Evolutionary conservation across 306 rosid species (phyloP).

Genomic region (Coriaria nepalensis): DNA sequence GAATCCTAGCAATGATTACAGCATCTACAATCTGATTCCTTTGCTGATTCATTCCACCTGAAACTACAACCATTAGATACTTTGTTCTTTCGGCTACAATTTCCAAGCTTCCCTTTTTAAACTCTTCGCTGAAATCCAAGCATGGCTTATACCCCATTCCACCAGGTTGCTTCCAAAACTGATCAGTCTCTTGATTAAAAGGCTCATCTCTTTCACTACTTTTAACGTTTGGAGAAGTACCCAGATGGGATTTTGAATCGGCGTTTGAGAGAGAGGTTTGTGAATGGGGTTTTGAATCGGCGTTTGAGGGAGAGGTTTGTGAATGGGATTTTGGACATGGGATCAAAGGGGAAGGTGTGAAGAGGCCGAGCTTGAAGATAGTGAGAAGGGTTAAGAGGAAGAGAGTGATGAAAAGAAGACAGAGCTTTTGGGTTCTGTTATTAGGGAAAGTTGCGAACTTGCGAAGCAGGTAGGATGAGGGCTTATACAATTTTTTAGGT

Average conservation of each 20-base stretch:
- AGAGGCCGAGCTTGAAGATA: slow-evolving; percentile 29
- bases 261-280: slow-evolving; percentile 19
- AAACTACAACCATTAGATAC: slow-evolving; percentile 75
- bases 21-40: slow-evolving; percentile 99
- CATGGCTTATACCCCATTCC: slow-evolving; percentile 82
- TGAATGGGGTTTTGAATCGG: slow-evolving; percentile 15
- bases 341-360: slow-evolving; percentile 28
- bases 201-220: slow-evolving; percentile 15
- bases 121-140: slow-evolving; percentile 46
- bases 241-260: slow-evolving; percentile 18
- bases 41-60: slow-evolving; percentile 98
- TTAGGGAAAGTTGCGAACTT: slow-evolving; percentile 14
- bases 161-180: slow-evolving; percentile 83
- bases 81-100: slow-evolving; percentile 42
- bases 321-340: slow-evolving; percentile 38
- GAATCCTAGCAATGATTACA: slow-evolving; percentile 92
- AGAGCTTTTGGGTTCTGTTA: slow-evolving; percentile 33
- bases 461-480: slow-evolving; percentile 18
- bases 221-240: slow-evolving; percentile 6
- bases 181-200: slow-evolving; percentile 15
- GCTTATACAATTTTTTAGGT: slow-evolving; percentile 37
- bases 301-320: slow-evolving; percentile 19
- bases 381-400: slow-evolving; percentile 50
- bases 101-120: slow-evolving; percentile 34
- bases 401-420: slow-evolving; percentile 30